These are phyloP conservation scores for Arthrobotrys iridis DNA, from an alignment of 2,329 filamentous ascomycete genomes.

Conservation along the genomic window DNA sequence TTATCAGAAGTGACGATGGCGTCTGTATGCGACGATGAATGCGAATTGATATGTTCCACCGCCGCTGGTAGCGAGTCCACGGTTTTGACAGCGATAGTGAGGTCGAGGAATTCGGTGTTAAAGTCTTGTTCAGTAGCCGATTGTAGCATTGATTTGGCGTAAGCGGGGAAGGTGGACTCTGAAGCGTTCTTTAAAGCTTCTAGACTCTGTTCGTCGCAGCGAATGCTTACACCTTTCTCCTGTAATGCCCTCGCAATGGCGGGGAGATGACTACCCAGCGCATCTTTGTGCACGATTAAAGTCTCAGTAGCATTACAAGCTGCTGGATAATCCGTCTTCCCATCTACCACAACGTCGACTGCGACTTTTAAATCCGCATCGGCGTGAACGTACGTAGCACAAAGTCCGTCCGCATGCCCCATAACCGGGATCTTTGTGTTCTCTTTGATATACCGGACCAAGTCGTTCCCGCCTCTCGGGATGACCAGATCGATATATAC, in stretches of 20 bases:
- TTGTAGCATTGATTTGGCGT: slow-evolving; percentile 67
- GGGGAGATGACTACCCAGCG: slow-evolving; percentile 73
- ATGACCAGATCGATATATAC: slow-evolving; percentile 93
- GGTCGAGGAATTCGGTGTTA: slow-evolving; percentile 86
- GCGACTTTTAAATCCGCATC: slow-evolving; percentile 79
- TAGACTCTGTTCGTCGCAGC: slow-evolving; percentile 78
- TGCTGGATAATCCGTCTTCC: slow-evolving; percentile 93
- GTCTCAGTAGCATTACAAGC: slow-evolving; percentile 97
- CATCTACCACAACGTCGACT: slow-evolving; percentile 81
- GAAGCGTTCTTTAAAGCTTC: slow-evolving; percentile 67
- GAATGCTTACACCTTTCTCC: slow-evolving; percentile 79
- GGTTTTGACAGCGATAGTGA: slow-evolving; percentile 83
- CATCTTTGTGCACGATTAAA: slow-evolving; percentile 78
- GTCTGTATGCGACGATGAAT: slow-evolving; percentile 89
- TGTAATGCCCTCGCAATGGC: slow-evolving; percentile 77
- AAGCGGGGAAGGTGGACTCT: slow-evolving; percentile 58
- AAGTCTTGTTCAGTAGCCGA: slow-evolving; percentile 77
- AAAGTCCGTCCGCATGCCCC: slow-evolving; percentile 94
- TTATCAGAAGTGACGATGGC: slow-evolving; percentile 79
- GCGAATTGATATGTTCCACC: slow-evolving; percentile 86
- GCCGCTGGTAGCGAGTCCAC: slow-evolving; percentile 76
- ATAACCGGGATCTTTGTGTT: slow-evolving; percentile 94
- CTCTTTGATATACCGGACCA: slow-evolving; percentile 88
- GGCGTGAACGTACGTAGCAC: slow-evolving; percentile 82
- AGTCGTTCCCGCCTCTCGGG: slow-evolving; percentile 86